Evolutionary conservation across 257 asterid species (phyloP).

Genomic region (Anisodus tanguticus): DNA sequence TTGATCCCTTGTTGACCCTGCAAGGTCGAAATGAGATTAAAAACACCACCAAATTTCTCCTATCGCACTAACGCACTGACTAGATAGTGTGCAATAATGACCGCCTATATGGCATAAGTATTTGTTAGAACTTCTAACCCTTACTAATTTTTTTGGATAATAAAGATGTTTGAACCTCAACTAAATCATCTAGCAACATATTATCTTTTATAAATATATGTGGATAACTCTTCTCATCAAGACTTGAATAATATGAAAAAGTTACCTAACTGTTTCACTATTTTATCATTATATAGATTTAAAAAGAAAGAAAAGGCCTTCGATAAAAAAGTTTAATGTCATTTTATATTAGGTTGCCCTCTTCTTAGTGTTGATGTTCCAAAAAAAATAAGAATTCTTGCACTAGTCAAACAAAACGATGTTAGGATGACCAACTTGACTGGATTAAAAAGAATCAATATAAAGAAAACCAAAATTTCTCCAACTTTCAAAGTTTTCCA

Average conservation of each 20-base stretch:
- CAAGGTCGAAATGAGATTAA: background rate
- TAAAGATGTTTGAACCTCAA: no score
- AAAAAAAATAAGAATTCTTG: background rate
- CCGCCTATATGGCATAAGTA: background rate
- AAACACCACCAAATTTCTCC: background rate
- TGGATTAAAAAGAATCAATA: background rate
- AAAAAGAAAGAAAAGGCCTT: no score
- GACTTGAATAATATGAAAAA: no score
- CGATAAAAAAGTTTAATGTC: no score
- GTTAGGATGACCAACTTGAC: background rate
- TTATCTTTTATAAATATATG: no score
- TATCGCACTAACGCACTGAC: background rate
- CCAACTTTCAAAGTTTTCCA: slow-evolving; percentile 14
- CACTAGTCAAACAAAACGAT: slow-evolving; percentile 5
- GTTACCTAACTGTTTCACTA: no score
- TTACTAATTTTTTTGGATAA: background rate
- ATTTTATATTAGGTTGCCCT: background rate
- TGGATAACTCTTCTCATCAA: no score
- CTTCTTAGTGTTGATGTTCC: background rate
- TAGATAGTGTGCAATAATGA: background rate
- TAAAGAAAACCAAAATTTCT: background rate
- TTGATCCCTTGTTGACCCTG: background rate
- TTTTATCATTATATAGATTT: no score
- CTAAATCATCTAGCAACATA: background rate
- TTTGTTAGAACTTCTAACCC: background rate